These are phyloP conservation scores for Boletales sp. DNA, from an alignment of 768 basidiomycete genomes.

Conservation along the genomic window DNA sequence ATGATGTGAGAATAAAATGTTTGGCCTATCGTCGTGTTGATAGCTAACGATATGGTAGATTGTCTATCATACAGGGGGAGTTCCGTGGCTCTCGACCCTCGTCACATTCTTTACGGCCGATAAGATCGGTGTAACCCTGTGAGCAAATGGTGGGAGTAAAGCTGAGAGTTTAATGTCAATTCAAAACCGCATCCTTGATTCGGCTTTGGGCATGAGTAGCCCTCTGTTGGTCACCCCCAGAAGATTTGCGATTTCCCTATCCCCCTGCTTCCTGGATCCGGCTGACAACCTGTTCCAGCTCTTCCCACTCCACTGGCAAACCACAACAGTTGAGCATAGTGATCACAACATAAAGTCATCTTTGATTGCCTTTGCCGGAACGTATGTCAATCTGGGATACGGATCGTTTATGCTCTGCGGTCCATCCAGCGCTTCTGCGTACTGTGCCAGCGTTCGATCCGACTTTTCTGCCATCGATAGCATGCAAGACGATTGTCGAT, in stretches of 20 bases:
- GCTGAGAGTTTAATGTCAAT: conserved; percentile 7
- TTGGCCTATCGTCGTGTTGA: neutral
- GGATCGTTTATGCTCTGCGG: conserved; percentile 36
- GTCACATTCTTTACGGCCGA: conserved; percentile 35
- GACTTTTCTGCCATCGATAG: conserved; percentile 29
- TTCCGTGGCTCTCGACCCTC: conserved; percentile 32
- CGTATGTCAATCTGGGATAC: conserved; percentile 37
- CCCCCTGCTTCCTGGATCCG: neutral
- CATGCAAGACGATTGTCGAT: conserved; percentile 6
- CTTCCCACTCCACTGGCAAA: neutral
- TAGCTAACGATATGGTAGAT: conserved; percentile 22
- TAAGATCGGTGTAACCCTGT: conserved; percentile 33
- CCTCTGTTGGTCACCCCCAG: neutral
- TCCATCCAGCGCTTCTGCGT: conserved; percentile 17
- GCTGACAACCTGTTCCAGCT: neutral
- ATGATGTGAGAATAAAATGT: conserved; percentile 31
- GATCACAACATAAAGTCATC: neutral
- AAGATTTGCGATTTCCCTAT: conserved; percentile 4
- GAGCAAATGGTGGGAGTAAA: conserved; percentile 30
- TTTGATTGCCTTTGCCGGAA: conserved; percentile 33
- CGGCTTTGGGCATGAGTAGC: conserved; percentile 11
- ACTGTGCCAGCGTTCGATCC: conserved; percentile 23
- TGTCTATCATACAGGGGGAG: conserved; percentile 30
- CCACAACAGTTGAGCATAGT: neutral
- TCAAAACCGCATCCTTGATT: conserved; percentile 22